Conservation (phyloP, 805 yeast species). For the Lachancea fermentati region DNA sequence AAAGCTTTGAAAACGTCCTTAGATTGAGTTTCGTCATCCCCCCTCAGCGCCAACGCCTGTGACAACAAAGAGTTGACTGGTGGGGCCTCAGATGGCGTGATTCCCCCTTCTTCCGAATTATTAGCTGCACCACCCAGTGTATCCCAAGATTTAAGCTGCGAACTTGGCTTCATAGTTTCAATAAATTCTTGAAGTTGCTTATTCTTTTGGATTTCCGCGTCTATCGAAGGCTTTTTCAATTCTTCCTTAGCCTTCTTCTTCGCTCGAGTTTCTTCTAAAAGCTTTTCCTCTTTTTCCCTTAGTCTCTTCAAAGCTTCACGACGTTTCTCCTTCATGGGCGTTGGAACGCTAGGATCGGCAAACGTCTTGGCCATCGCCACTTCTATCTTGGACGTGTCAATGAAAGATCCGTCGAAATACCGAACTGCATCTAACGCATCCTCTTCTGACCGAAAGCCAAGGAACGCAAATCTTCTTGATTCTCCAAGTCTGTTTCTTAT, state of each 20-base stretch:
- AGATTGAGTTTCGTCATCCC: constrained; percentile 20
- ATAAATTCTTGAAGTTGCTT: constrained; percentile 73
- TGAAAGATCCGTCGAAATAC: constrained; percentile 70
- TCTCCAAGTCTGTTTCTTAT: constrained; percentile 78
- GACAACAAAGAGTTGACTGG: constrained; percentile 36
- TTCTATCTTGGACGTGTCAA: constrained; percentile 74
- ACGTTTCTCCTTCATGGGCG: constrained; percentile 50
- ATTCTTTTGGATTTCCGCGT: constrained; percentile 56
- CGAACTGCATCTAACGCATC: constrained; percentile 78
- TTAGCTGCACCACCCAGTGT: constrained; percentile 10
- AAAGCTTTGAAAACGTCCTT: constrained; percentile 23
- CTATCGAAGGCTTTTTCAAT: constrained; percentile 35
- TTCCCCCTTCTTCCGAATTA: neutral
- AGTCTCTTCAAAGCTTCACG: constrained; percentile 45
- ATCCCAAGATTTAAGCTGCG: constrained; percentile 72
- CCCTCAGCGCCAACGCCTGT: constrained; percentile 36
- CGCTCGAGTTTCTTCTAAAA: constrained; percentile 38
- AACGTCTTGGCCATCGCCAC: constrained; percentile 82
- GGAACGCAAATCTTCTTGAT: constrained; percentile 87
- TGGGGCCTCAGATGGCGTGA: constrained; percentile 29
- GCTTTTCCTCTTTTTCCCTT: constrained; percentile 43
- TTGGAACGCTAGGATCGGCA: constrained; percentile 76
- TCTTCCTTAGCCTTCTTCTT: constrained; percentile 37
- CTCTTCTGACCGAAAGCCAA: constrained; percentile 68
- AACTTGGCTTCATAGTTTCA: constrained; percentile 74